Conservation (phyloP, 768 basidiomycete species). For the Trametes cinnabarina region DNA sequence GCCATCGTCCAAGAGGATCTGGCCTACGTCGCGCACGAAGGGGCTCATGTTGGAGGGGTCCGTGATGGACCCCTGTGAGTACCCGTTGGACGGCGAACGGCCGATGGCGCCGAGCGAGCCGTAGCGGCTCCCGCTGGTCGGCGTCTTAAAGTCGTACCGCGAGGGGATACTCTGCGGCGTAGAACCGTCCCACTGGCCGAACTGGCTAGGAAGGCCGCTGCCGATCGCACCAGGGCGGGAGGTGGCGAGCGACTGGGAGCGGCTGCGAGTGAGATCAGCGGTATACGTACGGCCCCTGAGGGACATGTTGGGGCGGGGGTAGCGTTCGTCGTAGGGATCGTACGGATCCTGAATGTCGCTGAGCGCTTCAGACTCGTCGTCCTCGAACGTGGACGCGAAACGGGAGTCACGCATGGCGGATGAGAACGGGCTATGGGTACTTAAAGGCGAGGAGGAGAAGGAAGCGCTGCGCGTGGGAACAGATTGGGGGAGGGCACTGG, state of each 20-base stretch:
- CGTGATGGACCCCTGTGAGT: conserved; percentile 41
- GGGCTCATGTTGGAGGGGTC: conserved; percentile 81
- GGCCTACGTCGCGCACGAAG: conserved; percentile 79
- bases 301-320: conserved; percentile 42
- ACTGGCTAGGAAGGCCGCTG: conserved; percentile 41
- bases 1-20: conserved; percentile 73
- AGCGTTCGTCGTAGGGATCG: conserved; percentile 48
- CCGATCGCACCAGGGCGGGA: conserved; percentile 53
- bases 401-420: conserved; percentile 64
- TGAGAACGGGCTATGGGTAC: conserved; percentile 52
- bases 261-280: conserved; percentile 65
- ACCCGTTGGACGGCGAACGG: conserved; percentile 54
- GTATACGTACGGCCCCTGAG: conserved; percentile 54
- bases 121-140: conserved; percentile 61
- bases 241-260: conserved; percentile 74
- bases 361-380: conserved; percentile 69
- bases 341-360: conserved; percentile 50
- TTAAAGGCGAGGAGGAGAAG: conserved; percentile 48
- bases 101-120: conserved; percentile 57
- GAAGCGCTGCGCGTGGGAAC: conserved; percentile 68
- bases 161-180: conserved; percentile 53
- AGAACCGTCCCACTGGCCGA: conserved; percentile 56
- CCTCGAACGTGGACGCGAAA: conserved; percentile 78
- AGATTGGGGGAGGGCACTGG: conserved; percentile 50
- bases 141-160: conserved; percentile 62